A percentile compares a stretch with the other conserved stretches of the same genome.
phyloP scores from a whole-genome alignment of 129 eudicot genomes.

The Centaurea solstitialis region DNA sequence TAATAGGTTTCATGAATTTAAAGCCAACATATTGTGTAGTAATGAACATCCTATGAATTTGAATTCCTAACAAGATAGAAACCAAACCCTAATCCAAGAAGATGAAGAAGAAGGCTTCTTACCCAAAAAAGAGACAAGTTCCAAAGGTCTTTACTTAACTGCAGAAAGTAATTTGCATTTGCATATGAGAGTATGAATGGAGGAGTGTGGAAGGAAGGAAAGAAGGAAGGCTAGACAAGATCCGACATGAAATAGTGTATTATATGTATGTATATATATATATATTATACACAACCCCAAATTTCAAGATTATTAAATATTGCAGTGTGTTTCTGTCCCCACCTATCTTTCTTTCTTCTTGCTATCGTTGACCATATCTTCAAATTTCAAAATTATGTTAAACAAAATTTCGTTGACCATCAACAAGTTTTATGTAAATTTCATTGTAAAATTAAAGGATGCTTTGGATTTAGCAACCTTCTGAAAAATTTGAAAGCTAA shows the following conservation, averaged over 20 bases:
- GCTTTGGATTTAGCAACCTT: too few species aligned
- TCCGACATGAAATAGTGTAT: slow-evolving; percentile 31
- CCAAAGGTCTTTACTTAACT: not conserved
- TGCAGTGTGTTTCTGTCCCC: slow-evolving; percentile 9
- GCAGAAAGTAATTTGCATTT: not conserved
- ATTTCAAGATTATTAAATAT: not conserved
- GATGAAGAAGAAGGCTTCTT: slow-evolving; percentile 18
- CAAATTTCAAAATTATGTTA: too few species aligned
- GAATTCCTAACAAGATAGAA: not conserved
- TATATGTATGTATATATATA: too few species aligned
- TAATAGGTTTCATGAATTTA: not conserved
- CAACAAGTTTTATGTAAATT: too few species aligned
- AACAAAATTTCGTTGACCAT: too few species aligned
- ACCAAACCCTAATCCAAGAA: slow-evolving; percentile 8
- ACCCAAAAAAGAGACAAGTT: not conserved
- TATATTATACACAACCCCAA: too few species aligned
- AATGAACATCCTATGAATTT: too few species aligned
- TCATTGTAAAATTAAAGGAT: too few species aligned
- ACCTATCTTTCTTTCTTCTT: slow-evolving; percentile 4
- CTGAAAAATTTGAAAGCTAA: too few species aligned
- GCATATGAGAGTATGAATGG: not conserved
- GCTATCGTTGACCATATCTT: slow-evolving; percentile 9
- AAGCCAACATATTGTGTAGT: not conserved
- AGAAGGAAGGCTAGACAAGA: slow-evolving; percentile 30
- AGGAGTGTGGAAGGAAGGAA: not conserved